Base-by-base conservation (phyloP, 2,329 filamentous ascomycete species). In the Thermoascus crustaceus region DNA sequence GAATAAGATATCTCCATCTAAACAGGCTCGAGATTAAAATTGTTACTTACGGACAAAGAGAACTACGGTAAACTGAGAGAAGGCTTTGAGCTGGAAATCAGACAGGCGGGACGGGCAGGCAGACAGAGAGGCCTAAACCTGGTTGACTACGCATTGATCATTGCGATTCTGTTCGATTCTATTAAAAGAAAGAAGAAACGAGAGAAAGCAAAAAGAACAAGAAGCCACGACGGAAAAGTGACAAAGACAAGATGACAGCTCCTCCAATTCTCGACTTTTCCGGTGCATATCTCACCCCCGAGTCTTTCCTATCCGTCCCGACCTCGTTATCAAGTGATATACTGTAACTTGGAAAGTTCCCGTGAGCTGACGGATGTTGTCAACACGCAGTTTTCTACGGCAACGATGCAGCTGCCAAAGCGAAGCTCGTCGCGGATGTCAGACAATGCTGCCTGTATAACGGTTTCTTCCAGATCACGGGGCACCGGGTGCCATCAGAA, bases 381-480 rank as follows among this genome's bases (percentile, higher is more conserved):
- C 7, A 13, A 29, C 14, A 2, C 4, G 14, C 14, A 29, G 26
- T 17, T 16, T 29, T 29, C 26, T 29, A 29, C 26, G 14, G 26
- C 7, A 10, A 29, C 18, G 26, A 29, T 10, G 14, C 16, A 16
- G 26, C 14, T 3, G 26, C 26, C 7, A 29, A 29, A 16, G 10
- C 16, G 5, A 7, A 29, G n/a, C 26, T 34, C 8, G 32, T 34
- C 23, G 23, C 18, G 3, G 21, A 29, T 17, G 18, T 34, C 11
- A 21, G 32, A 4, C 16, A 18, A 7, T 20, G 19, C 10, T 32
- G 29, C 23, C 9, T 25, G 14, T 20, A 18, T 16, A 30, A 29
- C 19, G 66, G 66, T 13, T 69, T 69, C 48, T 69, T 68, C 46
- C 65, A 68, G 37, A 64, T 68, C 40, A 60, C 55, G 2, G 60